Evolutionary conservation across 2,329 filamentous ascomycete genomes (phyloP), one percentile per base, ranked within the genome.

Genomic region (Fusarium oxysporum): DNA sequence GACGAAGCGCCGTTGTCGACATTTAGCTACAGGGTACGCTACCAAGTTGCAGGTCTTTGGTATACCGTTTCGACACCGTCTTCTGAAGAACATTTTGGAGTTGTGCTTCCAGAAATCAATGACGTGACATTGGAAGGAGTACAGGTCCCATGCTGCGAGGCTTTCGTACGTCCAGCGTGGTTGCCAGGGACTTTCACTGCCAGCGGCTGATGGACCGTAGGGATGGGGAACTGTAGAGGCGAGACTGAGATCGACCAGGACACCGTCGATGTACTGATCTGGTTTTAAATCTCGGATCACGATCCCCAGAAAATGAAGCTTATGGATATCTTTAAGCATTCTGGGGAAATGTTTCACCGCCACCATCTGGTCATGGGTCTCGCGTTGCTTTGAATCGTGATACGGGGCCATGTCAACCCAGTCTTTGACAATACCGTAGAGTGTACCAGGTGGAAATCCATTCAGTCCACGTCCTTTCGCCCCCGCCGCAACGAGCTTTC

Each of bases 181-280:
- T n/a, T 58, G 37, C 16, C 37, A 21, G 2, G 28, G 14, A 25
- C 14, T 21, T 14, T 35, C 38, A 6, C 13, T 21, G 33, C 25
- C 21, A 3, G 25, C 8, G 1, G 11, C 14, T 0, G 21, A 43
- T 8, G 68, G 68, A 4, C 68, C 62, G 19, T 40, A 51, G 17
- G 68, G 68, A 9, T 71, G 62, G 14, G 68, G 68, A 4, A 48
- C 64, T 16, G 68, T 71, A 5, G 23, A 38, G 2, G 68, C 58
- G 8, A 66, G 33, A 8, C 68, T 71, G 3, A 71, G 41, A 19
- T 71, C 68, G 30, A 68, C 53, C 9, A 71, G 50, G 2, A 35
- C 33, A 5, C 68, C 68, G 11, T 71, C 67, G 37, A 71, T 65
- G 13, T 71, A 71, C 41, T 71, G 68, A 1, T 43, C 40, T 6